These are phyloP conservation scores for Botryotinia narcissicola DNA, from an alignment of 2,329 filamentous ascomycete genomes.

Conservation along the genomic window DNA sequence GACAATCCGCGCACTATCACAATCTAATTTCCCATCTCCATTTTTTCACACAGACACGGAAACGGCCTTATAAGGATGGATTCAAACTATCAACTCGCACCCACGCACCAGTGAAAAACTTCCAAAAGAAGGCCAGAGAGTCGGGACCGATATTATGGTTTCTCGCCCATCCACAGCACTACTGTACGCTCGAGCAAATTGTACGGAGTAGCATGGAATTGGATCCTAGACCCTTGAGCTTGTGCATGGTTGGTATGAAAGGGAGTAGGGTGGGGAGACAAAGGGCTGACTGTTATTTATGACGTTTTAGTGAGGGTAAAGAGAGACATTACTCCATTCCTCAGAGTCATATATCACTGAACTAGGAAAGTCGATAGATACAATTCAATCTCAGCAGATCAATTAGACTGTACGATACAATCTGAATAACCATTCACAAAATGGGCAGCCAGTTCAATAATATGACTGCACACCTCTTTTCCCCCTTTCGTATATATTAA, in stretches of 20 bases:
- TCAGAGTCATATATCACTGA: neutral
- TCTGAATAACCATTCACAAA: neutral
- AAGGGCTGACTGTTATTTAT: neutral
- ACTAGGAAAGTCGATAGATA: neutral
- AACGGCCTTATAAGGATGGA: neutral
- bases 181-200: conserved; percentile 8
- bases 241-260: neutral
- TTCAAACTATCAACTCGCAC: neutral
- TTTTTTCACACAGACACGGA: neutral
- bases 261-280: neutral
- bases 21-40: conserved; percentile 4
- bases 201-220: neutral
- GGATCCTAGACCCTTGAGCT: neutral
- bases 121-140: neutral
- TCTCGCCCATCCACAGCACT: neutral
- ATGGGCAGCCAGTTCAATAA: too few species aligned
- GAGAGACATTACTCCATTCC: neutral
- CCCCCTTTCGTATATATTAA: neutral
- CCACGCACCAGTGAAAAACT: neutral
- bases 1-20: neutral
- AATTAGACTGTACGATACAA: neutral
- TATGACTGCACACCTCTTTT: neutral
- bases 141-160: neutral
- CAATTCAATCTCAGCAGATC: neutral
- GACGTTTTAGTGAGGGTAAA: neutral